phyloP scores from a whole-genome alignment of 306 rosid genomes.

The Cyamopsis tetragonoloba region DNA sequence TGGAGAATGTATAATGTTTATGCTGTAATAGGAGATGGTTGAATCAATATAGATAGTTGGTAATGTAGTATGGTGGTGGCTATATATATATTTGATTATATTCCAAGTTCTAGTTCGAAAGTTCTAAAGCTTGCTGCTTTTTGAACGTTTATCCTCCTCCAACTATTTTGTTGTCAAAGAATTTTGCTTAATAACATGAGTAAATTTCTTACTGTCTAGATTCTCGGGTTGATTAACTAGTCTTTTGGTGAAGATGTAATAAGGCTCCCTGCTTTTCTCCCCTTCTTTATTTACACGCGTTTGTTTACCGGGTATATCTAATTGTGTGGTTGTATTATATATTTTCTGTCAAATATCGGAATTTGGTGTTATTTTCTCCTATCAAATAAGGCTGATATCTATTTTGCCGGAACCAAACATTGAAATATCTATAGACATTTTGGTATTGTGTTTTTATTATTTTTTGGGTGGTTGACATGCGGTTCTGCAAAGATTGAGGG shows the following conservation, averaged over 20 bases:
- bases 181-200: background rate
- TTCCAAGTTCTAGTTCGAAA: constrained; percentile 1
- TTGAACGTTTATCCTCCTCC: background rate
- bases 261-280: too few relatives aligned
- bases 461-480: background rate
- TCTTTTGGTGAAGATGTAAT: background rate
- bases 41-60: constrained; percentile 13
- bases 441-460: background rate
- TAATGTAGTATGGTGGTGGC: constrained; percentile 21
- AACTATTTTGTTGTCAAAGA: background rate
- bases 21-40: constrained; percentile 13
- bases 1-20: constrained; percentile 22
- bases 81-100: too few relatives aligned
- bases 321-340: background rate
- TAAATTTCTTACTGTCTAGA: background rate
- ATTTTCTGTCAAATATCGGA: background rate
- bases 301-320: background rate
- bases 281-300: background rate
- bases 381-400: background rate
- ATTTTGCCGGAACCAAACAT: background rate
- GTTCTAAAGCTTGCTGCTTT: background rate
- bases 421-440: background rate
- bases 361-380: background rate
- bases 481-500: too few relatives aligned
- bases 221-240: background rate